Evolutionary conservation across 768 basidiomycete species (phyloP), one percentile per base, ranked within the genome.

Genomic region (Suillus occidentalis): DNA sequence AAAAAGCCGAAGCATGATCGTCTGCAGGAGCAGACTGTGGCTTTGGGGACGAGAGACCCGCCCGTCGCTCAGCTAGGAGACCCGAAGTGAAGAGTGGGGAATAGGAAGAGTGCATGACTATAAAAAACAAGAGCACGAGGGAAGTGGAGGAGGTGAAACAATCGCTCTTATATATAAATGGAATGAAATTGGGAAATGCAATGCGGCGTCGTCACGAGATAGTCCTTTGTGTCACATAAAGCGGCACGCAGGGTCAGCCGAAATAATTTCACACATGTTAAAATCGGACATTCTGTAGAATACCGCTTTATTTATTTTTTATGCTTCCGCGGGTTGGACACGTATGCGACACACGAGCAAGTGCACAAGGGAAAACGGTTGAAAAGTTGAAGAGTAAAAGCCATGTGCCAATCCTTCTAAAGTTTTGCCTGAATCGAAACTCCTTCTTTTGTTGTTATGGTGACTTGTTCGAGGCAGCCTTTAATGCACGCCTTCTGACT

Each of bases 81-180:
- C 87, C 88, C 5, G 82, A 84, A 5, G 84, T 89, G 83, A 89
- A 89, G 76, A 89, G 84, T 50, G 85, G 82, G 0, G 86, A 87
- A 68, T 89, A 89, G 2, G 67, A 71, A 2, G 71, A 39, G 31
- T 68, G 52, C 62, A 71, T 72, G 56, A 59, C 14, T 6, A 49
- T 22, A 45, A 47, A 52, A 39, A 49, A 39, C 34, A 22, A 42
- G 52, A 25, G 36, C 25, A 20, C 16, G 14, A 39, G 60, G 45
- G 36, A 42, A 61, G 25, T 16, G 14, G 12, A 9, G 28, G 31
- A 31, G 31, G 1, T 42, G 39, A 28, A 31, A 42, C 40, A 1
- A 47, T 13, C 40, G 62, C 25, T 18, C 37, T 65, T 65, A 65
- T 25, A 50, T 25, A 43, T 18, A 43, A 31, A 43, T 43, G 42